Base-by-base conservation (phyloP, 306 rosid genomes). In the Lotus japonicus region DNA sequence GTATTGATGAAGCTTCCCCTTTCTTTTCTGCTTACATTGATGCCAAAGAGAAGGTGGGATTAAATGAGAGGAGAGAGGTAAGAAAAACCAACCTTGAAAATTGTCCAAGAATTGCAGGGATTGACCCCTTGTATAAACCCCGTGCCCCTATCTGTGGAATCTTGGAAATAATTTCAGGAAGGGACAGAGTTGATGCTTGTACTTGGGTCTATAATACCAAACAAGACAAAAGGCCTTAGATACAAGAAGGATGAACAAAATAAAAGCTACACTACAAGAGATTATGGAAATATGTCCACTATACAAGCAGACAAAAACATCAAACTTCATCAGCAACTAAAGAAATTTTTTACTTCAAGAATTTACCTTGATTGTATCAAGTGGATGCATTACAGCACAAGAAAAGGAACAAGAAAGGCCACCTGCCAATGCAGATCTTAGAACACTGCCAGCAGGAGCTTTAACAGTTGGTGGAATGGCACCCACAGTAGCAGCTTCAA, bases 401-500 rank as follows among this genome's bases (percentile, higher is more conserved):
- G 99, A 95, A 70, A 95, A 83, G 38, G 99, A 96, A 81, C 97
- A 91, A 60, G 99, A 71, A 77, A 95, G 96, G 73, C 99, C 99
- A 57, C 99, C 99, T 13, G 99, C 99, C 87, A 95, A 79, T 67
- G 97, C 99, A 82, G 99, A 90, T 85, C 89, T 85, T 73, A 95
- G 81, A 51, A 95, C 99, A 68, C 95, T 95, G 71, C 96, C 97
- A 36, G 96, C 89, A 33, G 95, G 95, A 78, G 88, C 80, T 84
- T 88, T 88, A 66, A 89, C 87, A 18, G 96, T 75, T 31, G 99
- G 96, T 64, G 99, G 88, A 77, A 87, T 95, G 14, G 97, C 31
- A 83, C 88, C 99, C 60, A 95, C 97, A 13, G 97, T 91, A 1
- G 99, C 99, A 77, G 99, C 99, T 80, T 95, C 97, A 83, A 95